Evolutionary conservation across 768 basidiomycete species (phyloP), one percentile per base, ranked within the genome.

Genomic region (Lepiota brunneoincarnata): DNA sequence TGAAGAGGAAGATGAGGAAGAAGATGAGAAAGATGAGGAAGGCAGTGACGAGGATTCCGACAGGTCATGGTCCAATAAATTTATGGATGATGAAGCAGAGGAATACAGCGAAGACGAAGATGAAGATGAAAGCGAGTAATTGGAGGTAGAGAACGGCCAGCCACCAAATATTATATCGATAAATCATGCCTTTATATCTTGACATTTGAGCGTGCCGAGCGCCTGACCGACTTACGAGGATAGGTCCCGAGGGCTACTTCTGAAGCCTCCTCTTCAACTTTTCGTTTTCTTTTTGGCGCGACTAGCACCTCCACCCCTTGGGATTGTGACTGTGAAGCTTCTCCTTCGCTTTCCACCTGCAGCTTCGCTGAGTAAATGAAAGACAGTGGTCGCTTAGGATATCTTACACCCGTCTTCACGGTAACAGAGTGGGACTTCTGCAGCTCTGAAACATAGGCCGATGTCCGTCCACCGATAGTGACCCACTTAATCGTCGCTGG

Each of bases 401-500:
- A 2, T 34, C 24, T 42, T 23, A 51, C 50, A 9, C 17, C 15
- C 23, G 36, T 49, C 28, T 35, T 42, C n/a, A 11, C 17, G 5
- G 26, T 18, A 21, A 17, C 50, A 15, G 47, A 46, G 23, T 69
- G 54, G 14, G 72, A 63, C 24, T 64, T 61, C 64, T 90, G 89
- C 9, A 90, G 69, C 66, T 90, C 81, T 11, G 64, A 63, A 6
- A 91, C 83, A 59, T 77, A 86, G 12, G 89, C 89, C 2, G 88
- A 88, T 6, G 89, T 91, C 14, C 89, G 76, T 2, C 89, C 88
- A 15, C 87, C 87, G 6, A 92, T 85, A 4, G 83, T 88, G 50
- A 87, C 65, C 79, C 84, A 91, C 61, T 79, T 81, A 52, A 91
- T 81, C 6, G 85, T 88, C 0, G 86, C 90, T n/a, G 76, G 77